These are phyloP conservation scores for Dactylonectria macrodidyma DNA, from an alignment of 2,329 filamentous ascomycete genomes.

Conservation along the genomic window DNA sequence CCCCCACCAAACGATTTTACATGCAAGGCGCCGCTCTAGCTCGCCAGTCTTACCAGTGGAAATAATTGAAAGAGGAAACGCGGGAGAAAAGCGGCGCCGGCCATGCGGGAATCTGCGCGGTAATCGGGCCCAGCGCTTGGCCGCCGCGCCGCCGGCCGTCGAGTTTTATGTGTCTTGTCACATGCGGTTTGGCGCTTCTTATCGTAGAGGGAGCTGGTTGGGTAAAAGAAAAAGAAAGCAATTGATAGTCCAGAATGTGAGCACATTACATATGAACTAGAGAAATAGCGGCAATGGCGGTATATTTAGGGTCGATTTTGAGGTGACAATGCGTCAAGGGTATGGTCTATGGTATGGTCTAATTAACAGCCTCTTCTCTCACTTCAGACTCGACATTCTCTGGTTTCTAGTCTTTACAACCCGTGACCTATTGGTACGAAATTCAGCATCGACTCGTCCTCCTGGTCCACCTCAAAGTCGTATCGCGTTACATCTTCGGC, in stretches of 20 bases:
- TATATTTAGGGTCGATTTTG: not conserved
- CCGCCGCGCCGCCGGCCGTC: conserved; percentile 22
- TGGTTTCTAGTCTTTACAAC: not conserved
- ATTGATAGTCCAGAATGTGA: not conserved
- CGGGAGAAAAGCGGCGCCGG: conserved; percentile 5
- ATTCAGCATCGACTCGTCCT: conserved; percentile 52
- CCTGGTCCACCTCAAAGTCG: conserved; percentile 66
- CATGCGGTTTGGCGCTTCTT: not conserved
- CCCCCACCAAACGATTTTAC: not conserved
- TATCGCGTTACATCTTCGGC: conserved; percentile 68
- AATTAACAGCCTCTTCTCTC: not conserved
- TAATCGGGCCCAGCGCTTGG: conserved; percentile 15
- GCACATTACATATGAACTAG: not conserved
- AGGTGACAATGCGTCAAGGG: not conserved
- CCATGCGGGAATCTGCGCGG: conserved; percentile 4
- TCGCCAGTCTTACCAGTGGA: not conserved
- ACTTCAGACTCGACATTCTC: not conserved
- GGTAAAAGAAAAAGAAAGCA: not conserved
- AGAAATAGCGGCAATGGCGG: not conserved
- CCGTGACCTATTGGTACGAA: conserved; percentile 9
- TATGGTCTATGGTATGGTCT: not conserved
- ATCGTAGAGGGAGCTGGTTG: not conserved
- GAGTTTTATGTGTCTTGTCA: not conserved
- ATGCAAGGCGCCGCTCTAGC: conserved; percentile 9
- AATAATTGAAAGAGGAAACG: conserved; percentile 4